Conservation (phyloP, 2,329 filamentous ascomycete genomes). For the Dactylellina parvicollis region DNA sequence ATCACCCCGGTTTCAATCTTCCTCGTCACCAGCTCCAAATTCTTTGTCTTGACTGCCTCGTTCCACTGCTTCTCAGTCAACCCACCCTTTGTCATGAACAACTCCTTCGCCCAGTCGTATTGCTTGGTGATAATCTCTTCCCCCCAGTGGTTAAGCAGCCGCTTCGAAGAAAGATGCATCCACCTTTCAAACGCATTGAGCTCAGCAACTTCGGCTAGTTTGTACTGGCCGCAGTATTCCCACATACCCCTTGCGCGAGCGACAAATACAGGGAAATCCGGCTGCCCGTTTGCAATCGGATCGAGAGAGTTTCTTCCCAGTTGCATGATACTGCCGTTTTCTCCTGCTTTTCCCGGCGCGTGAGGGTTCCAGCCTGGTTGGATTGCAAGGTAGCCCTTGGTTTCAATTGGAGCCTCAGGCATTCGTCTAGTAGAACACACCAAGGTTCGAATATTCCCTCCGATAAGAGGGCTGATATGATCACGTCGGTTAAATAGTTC, state of each 20-base stretch:
- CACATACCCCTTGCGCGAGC: conserved; percentile 24
- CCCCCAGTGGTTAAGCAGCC: conserved; percentile 37
- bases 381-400: conserved; percentile 40
- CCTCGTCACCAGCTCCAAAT: conserved; percentile 1
- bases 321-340: conserved; percentile 49
- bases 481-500: conserved; percentile 37
- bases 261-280: conserved; percentile 35
- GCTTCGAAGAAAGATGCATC: conserved; percentile 22
- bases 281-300: conserved; percentile 20
- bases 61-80: conserved; percentile 35
- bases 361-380: conserved; percentile 47
- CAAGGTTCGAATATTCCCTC: conserved; percentile 15
- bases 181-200: conserved; percentile 22
- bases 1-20: conserved; percentile 12
- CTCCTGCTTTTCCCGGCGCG: conserved; percentile 22
- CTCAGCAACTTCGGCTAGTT: conserved; percentile 16
- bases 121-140: conserved; percentile 24
- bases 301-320: conserved; percentile 8
- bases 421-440: neutral
- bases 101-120: conserved; percentile 35
- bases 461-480: conserved; percentile 31
- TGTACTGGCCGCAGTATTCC: conserved; percentile 51
- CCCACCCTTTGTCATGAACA: conserved; percentile 19
- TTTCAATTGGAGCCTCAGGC: conserved; percentile 26
- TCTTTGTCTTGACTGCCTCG: neutral